These are phyloP conservation scores for Cladosporium austrohemisphaericum DNA, from an alignment of 2,329 filamentous ascomycete species.

Conservation along the genomic window DNA sequence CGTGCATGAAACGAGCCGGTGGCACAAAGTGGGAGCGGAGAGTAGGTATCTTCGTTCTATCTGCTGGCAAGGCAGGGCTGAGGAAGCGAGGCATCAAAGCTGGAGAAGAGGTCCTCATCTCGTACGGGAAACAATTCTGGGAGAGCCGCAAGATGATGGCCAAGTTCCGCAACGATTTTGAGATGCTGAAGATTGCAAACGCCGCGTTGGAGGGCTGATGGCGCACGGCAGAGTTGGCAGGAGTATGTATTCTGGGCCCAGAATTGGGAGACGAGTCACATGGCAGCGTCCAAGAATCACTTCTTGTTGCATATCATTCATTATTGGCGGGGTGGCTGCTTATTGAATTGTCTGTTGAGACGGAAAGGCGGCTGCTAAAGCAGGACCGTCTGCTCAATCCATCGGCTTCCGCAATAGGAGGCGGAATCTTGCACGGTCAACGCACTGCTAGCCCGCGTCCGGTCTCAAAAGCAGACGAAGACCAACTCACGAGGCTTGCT, in stretches of 20 bases:
- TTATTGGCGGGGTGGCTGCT: too few species aligned
- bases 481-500: too few species aligned
- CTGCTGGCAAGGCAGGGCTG: constrained; percentile 47
- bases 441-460: too few species aligned
- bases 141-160: constrained; percentile 32
- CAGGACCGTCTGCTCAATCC: too few species aligned
- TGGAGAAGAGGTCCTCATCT: constrained; percentile 51
- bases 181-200: constrained; percentile 27
- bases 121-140: constrained; percentile 46
- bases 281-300: too few species aligned
- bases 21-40: constrained; percentile 42
- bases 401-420: too few species aligned
- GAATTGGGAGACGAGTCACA: too few species aligned
- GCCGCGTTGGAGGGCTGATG: constrained; percentile 23
- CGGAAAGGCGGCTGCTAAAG: too few species aligned
- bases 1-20: constrained; percentile 34
- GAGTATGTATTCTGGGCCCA: neutral
- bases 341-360: too few species aligned
- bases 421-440: too few species aligned
- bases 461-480: too few species aligned
- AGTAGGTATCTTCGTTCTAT: constrained; percentile 50
- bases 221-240: neutral
- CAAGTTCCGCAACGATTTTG: constrained; percentile 26
- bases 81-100: constrained; percentile 44
- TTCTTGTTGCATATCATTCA: too few species aligned